Evolutionary conservation across 441 rosid genomes (phyloP).

Genomic region (Pelargonium myrrhifolium): DNA sequence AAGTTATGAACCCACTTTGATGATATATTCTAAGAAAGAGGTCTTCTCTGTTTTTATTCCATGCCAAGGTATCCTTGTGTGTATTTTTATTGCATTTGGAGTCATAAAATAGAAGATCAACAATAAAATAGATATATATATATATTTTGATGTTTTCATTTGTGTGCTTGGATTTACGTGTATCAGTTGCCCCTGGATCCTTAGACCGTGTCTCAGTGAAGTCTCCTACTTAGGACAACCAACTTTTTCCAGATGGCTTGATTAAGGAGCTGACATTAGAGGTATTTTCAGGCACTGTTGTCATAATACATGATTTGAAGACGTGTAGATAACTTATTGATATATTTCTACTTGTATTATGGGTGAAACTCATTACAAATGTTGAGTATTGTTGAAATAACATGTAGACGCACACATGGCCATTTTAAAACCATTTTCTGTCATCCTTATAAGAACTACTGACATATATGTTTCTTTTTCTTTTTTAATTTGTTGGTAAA

Average conservation of each 20-base stretch:
- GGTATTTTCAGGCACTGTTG: conserved; percentile 31
- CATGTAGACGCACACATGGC: too few relatives aligned
- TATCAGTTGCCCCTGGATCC: conserved; percentile 49
- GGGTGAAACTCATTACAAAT: background rate
- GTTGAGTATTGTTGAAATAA: too few relatives aligned
- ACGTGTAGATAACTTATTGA: background rate
- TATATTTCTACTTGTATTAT: background rate
- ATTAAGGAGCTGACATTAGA: conserved; percentile 38
- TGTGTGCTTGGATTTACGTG: background rate
- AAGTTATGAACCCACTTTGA: conserved; percentile 36
- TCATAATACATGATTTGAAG: conserved; percentile 8
- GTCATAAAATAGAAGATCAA: too few relatives aligned
- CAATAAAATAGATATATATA: too few relatives aligned
- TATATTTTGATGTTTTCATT: too few relatives aligned
- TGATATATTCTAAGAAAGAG: conserved; percentile 30
- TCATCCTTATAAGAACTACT: too few relatives aligned
- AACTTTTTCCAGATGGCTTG: conserved; percentile 37
- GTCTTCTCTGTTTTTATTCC: conserved; percentile 32
- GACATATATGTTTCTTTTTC: too few relatives aligned
- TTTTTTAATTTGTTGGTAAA: background rate
- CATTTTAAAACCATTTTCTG: too few relatives aligned
- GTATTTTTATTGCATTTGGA: too few relatives aligned
- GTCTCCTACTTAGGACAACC: conserved; percentile 22
- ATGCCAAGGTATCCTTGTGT: conserved; percentile 58
- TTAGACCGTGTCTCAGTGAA: conserved; percentile 21